Evolutionary conservation across 371 early-diverging fungal genomes (phyloP).

Genomic region (Mortierella sp.): DNA sequence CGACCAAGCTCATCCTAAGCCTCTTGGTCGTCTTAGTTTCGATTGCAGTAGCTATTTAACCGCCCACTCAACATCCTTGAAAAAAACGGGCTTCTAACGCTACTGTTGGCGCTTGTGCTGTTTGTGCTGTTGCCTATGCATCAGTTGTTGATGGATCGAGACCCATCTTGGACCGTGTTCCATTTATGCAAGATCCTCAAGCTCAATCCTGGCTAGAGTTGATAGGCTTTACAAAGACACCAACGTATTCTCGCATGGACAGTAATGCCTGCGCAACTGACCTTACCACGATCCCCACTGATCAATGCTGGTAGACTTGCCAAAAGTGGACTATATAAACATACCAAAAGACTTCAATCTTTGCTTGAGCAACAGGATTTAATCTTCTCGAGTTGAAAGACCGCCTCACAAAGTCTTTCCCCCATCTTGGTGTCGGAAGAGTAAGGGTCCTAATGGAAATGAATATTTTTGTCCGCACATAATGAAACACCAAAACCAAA

Average conservation of each 20-base stretch:
- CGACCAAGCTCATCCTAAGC: too few relatives aligned
- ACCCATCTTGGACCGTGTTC: conserved; percentile 40
- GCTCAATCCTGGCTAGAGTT: conserved; percentile 40
- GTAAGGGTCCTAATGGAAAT: too few relatives aligned
- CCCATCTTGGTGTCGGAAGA: too few relatives aligned
- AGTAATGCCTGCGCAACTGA: conserved; percentile 33
- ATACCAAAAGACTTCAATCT: too few relatives aligned
- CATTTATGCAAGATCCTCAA: conserved; percentile 45
- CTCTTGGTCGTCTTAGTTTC: not conserved
- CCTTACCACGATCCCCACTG: conserved; percentile 25
- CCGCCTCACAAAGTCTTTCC: too few relatives aligned
- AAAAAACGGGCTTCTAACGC: conserved; percentile 17
- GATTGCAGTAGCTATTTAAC: conserved; percentile 15
- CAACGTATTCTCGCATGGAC: conserved; percentile 27
- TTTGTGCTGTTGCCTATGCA: conserved; percentile 17
- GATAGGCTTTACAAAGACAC: conserved; percentile 33
- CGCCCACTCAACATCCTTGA: conserved; percentile 20
- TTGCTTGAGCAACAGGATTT: too few relatives aligned
- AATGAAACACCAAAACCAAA: too few relatives aligned
- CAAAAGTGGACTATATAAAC: conserved; percentile 26
- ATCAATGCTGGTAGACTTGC: conserved; percentile 52
- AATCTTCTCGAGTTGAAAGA: too few relatives aligned
- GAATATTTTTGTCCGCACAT: too few relatives aligned
- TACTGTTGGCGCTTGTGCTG: conserved; percentile 16
- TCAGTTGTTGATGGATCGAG: conserved; percentile 26